Base-by-base conservation (phyloP, 495 filamentous ascomycete genomes). In the Podospora appendiculata region DNA sequence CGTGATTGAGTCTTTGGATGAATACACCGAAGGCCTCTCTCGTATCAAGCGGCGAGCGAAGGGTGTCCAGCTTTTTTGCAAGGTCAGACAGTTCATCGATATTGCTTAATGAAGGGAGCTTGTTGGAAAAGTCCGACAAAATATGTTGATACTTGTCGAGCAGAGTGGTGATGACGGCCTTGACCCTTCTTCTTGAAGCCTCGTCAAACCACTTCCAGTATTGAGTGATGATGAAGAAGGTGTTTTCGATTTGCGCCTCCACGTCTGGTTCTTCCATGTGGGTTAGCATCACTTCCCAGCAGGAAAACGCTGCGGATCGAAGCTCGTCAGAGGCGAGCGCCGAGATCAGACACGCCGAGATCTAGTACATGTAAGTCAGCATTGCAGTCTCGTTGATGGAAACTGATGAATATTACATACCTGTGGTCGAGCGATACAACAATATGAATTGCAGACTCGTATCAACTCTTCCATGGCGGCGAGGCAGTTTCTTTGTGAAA, bases 401-500 rank as follows among this genome's bases (percentile, higher is more conserved):
- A 3, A 18, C 8, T 32, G 25, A 11, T n/a, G 2, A 13, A 14
- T 17, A 11, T 32, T 7, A 61, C 74, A 51, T 70, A 90, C 89
- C 76, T 96, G 93, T 45, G 94, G 89, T 38, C 95, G 74, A 33
- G 89, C 92, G 63, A 84, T 83, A 54, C 79, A 84, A 12, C 87
- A 78, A 68, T 86, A 80, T 11, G 71, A 76, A 48, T 79, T 81
- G 16, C 85, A 84, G 41, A 92, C 69, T 54, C 74, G 80, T 44
- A 96, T 83, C 86, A 97, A 88, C 62, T 90, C 90, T 56, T 88
- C 85, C 61, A 99, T 87, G 1, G 87, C 93, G 51, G 79, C 79
- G 2, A 98, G 72, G 51, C 84, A 88, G 45, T 88, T 77, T 46
- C 77, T 82, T 59, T 88, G 86, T 58, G 95, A 88, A 32, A 79